phyloP scores from a whole-genome alignment of 2,329 filamentous ascomycete species.

The Pseudocercospora macadamiae region DNA sequence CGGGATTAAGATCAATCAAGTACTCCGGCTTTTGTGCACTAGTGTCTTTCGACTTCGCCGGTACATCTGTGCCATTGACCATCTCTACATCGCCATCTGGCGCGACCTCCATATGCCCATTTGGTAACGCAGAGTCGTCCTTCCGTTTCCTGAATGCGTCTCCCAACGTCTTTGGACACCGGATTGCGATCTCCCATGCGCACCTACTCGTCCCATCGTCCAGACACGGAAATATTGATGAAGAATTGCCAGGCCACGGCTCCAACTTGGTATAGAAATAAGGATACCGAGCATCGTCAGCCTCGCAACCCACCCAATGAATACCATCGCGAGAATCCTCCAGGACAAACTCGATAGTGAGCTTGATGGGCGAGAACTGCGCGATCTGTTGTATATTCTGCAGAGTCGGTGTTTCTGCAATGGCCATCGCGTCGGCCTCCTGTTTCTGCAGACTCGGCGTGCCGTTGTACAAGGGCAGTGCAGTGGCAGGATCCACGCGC shows the following conservation, averaged over 20 bases:
- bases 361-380: conserved; percentile 61
- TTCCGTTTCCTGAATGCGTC: conserved; percentile 61
- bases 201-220: conserved; percentile 81
- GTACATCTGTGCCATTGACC: conserved; percentile 41
- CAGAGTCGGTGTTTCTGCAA: conserved; percentile 33
- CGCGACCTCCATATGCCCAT: conserved; percentile 45
- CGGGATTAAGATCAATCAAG: conserved; percentile 60
- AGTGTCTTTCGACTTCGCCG: conserved; percentile 14
- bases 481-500: conserved; percentile 46
- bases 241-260: conserved; percentile 75
- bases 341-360: conserved; percentile 77
- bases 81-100: conserved; percentile 38
- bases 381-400: conserved; percentile 33
- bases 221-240: conserved; percentile 88
- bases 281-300: conserved; percentile 79
- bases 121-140: conserved; percentile 11
- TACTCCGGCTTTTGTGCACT: conserved; percentile 40
- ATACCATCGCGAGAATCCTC: conserved; percentile 80
- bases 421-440: conserved; percentile 39
- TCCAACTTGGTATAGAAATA: conserved; percentile 89
- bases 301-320: conserved; percentile 86
- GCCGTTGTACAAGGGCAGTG: conserved; percentile 45
- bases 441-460: conserved; percentile 40
- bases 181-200: conserved; percentile 86
- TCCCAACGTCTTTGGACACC: conserved; percentile 81